These are phyloP conservation scores for Starmera pachycereana DNA, from an alignment of 805 yeast species.

Conservation along the genomic window DNA sequence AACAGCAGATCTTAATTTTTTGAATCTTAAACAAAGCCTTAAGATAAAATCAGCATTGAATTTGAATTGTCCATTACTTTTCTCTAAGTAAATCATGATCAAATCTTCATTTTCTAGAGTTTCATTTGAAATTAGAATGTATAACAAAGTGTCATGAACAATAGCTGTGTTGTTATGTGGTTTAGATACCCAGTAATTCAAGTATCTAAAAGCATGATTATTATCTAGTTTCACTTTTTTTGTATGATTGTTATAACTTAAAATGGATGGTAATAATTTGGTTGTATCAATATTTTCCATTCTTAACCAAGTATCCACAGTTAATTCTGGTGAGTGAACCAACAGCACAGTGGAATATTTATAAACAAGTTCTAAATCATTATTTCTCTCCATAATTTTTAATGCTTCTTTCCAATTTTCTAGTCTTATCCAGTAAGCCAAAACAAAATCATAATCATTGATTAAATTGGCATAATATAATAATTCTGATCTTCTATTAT, in stretches of 20 bases:
- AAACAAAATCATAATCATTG: conserved; percentile 58
- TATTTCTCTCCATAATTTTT: conserved; percentile 39
- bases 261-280: conserved; percentile 63
- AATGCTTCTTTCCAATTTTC: conserved; percentile 71
- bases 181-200: conserved; percentile 42
- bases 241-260: conserved; percentile 50
- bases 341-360: conserved; percentile 60
- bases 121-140: conserved; percentile 42
- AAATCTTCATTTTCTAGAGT: conserved; percentile 30
- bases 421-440: conserved; percentile 56
- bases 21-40: conserved; percentile 54
- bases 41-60: conserved; percentile 70
- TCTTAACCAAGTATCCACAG: conserved; percentile 74
- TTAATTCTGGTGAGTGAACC: conserved; percentile 54
- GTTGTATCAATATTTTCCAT: conserved; percentile 43
- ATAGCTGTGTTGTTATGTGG: conserved; percentile 32
- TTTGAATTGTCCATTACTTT: conserved; percentile 24
- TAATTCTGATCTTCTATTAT: conserved; percentile 55
- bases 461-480: conserved; percentile 58
- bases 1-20: conserved; percentile 57
- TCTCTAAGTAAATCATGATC: conserved; percentile 40
- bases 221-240: conserved; percentile 29
- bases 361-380: conserved; percentile 43
- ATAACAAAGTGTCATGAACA: conserved; percentile 61
- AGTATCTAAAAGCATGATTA: conserved; percentile 59